These are phyloP conservation scores for Gentiana dahurica DNA, from an alignment of 257 asterid species.

Conservation along the genomic window DNA sequence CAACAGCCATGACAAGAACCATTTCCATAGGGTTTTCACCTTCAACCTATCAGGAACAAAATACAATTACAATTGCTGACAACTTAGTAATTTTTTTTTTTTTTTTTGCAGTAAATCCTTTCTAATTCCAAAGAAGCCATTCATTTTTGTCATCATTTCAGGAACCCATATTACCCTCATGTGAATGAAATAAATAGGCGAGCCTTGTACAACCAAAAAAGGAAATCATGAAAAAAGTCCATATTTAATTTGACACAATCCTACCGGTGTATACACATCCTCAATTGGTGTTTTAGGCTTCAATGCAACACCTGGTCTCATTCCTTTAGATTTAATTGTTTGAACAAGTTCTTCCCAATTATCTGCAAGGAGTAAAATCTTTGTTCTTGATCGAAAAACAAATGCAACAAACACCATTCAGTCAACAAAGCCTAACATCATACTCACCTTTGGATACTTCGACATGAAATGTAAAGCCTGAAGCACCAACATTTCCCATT, in stretches of 20 bases:
- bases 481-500: conserved; percentile 78
- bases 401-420: background rate
- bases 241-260: background rate
- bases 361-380: conserved; percentile 27
- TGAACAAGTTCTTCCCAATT: conserved; percentile 80
- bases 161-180: background rate
- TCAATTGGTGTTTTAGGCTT: conserved; percentile 87
- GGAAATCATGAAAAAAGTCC: background rate
- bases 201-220: background rate
- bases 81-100: no score
- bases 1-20: conserved; percentile 96
- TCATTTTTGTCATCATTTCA: background rate
- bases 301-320: conserved; percentile 78
- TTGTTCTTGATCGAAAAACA: background rate
- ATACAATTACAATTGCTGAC: background rate
- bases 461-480: conserved; percentile 89
- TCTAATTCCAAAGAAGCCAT: no score
- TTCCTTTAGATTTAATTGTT: conserved; percentile 70
- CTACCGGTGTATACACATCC: conserved; percentile 79
- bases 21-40: conserved; percentile 54
- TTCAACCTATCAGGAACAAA: conserved; percentile 41
- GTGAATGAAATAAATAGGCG: background rate
- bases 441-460: conserved; percentile 67
- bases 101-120: background rate
- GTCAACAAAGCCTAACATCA: background rate